Percentiles rank a stretch among this genome's conserved stretches.
Conservation (phyloP, 2,329 filamentous ascomycete species). For the Diaporthe humulicola region DNA sequence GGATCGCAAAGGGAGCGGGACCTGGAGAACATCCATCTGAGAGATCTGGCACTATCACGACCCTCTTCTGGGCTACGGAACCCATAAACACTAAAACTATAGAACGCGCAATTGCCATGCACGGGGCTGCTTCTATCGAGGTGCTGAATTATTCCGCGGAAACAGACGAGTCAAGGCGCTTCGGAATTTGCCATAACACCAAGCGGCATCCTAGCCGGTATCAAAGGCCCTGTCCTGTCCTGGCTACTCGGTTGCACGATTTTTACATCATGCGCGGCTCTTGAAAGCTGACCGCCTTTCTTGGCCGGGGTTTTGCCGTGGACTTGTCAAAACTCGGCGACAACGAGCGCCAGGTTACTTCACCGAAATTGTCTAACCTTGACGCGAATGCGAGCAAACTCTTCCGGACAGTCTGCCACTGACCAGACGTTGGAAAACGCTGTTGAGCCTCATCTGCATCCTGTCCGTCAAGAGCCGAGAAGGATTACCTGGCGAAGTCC, state of each 20-base stretch:
- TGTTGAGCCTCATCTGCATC: neutral
- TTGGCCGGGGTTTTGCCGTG: slow-evolving; percentile 38
- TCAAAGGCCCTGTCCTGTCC: slow-evolving; percentile 19
- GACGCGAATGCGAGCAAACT: slow-evolving; percentile 21
- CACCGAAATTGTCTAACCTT: slow-evolving; percentile 12
- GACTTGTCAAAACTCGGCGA: slow-evolving; percentile 25
- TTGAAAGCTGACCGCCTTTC: slow-evolving; percentile 40
- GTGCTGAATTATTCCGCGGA: slow-evolving; percentile 8
- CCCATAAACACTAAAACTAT: neutral
- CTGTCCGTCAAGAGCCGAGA: neutral
- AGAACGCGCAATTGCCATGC: neutral
- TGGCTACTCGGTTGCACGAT: slow-evolving; percentile 34
- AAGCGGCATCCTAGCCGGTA: slow-evolving; percentile 5
- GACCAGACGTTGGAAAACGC: neutral
- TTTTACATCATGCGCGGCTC: slow-evolving; percentile 40
- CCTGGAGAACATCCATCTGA: slow-evolving; percentile 39
- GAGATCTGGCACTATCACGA: slow-evolving; percentile 22
- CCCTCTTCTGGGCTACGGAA: slow-evolving; percentile 25
- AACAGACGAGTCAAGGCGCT: slow-evolving; percentile 24
- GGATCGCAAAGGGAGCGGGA: slow-evolving; percentile 35
- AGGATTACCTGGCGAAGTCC: neutral
- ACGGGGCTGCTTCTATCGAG: neutral
- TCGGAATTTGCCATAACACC: slow-evolving; percentile 24
- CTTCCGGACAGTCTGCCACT: neutral
- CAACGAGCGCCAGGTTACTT: slow-evolving; percentile 9